phyloP scores from a whole-genome alignment of 495 filamentous ascomycete species.

The Aspergillus kassunensis region DNA sequence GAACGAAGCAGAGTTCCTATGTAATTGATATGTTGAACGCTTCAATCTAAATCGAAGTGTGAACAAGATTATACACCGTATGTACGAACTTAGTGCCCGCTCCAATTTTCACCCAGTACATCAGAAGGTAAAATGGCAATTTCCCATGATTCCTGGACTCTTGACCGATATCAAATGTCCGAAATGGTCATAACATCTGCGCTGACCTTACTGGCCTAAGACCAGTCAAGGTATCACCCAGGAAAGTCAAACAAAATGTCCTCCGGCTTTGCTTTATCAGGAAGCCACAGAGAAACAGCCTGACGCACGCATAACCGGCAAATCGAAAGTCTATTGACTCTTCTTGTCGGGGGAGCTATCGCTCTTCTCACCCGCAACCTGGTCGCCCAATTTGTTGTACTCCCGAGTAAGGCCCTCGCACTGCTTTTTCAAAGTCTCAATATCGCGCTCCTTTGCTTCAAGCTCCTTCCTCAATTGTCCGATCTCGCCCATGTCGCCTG shows the following conservation, averaged over 20 bases:
- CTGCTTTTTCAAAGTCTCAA: conserved; percentile 83
- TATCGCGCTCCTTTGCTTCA: conserved; percentile 65
- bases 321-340: conserved; percentile 49
- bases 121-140: neutral
- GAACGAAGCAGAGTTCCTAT: too few species aligned
- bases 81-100: neutral
- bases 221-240: neutral
- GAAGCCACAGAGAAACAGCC: neutral
- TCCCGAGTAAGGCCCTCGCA: conserved; percentile 68
- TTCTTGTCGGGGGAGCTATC: conserved; percentile 57
- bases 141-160: neutral
- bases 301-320: too few species aligned
- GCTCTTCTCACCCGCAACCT: conserved; percentile 54
- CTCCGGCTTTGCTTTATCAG: neutral
- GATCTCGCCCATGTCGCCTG: conserved; percentile 70
- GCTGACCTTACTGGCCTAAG: neutral
- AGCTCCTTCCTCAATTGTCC: conserved; percentile 68
- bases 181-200: neutral
- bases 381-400: conserved; percentile 77
- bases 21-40: too few species aligned
- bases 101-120: neutral
- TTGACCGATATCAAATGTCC: neutral
- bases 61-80: too few species aligned
- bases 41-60: too few species aligned
- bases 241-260: neutral